These are phyloP conservation scores for Jaminaea rosea DNA, from an alignment of 1,284 basidiomycete genomes.

Conservation along the genomic window DNA sequence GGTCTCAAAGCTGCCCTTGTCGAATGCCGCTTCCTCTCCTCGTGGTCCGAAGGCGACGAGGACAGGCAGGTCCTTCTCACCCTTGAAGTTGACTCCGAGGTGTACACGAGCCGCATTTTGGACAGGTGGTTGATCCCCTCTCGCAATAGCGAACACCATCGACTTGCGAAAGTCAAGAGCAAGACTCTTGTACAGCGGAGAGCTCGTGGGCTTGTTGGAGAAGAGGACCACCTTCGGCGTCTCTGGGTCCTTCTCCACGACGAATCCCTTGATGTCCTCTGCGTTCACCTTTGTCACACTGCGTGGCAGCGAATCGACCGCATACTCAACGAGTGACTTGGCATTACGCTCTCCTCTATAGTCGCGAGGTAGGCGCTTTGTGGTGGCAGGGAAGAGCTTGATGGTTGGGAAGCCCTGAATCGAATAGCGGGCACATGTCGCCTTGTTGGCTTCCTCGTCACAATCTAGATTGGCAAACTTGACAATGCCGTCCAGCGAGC, in stretches of 20 bases:
- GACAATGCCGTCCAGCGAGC: slow-evolving; percentile 68
- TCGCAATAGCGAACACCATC: slow-evolving; percentile 32
- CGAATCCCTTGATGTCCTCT: slow-evolving; percentile 48
- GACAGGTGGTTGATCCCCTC: slow-evolving; percentile 28
- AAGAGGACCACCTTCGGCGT: slow-evolving; percentile 41
- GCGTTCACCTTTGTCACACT: slow-evolving; percentile 57
- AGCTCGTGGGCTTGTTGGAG: slow-evolving; percentile 20
- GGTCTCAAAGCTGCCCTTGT: slow-evolving; percentile 19
- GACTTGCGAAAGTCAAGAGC: slow-evolving; percentile 39
- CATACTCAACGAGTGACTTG: slow-evolving; percentile 67
- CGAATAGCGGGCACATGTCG: slow-evolving; percentile 70
- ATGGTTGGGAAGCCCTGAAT: slow-evolving; percentile 87
- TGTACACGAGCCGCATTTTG: slow-evolving; percentile 20
- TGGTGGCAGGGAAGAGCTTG: slow-evolving; percentile 53
- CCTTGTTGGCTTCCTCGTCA: slow-evolving; percentile 72
- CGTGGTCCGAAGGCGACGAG: slow-evolving; percentile 24
- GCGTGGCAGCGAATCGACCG: slow-evolving; percentile 64
- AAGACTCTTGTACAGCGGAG: slow-evolving; percentile 40
- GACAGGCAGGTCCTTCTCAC: slow-evolving; percentile 24
- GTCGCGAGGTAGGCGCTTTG: slow-evolving; percentile 57
- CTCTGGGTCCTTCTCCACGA: slow-evolving; percentile 8
- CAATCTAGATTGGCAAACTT: slow-evolving; percentile 86
- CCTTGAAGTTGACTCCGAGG: slow-evolving; percentile 25
- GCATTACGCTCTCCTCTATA: slow-evolving; percentile 69
- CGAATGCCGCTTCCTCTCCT: slow-evolving; percentile 1